These are phyloP conservation scores for Suillus tomentosus DNA, from an alignment of 768 basidiomycete species.

Conservation along the genomic window DNA sequence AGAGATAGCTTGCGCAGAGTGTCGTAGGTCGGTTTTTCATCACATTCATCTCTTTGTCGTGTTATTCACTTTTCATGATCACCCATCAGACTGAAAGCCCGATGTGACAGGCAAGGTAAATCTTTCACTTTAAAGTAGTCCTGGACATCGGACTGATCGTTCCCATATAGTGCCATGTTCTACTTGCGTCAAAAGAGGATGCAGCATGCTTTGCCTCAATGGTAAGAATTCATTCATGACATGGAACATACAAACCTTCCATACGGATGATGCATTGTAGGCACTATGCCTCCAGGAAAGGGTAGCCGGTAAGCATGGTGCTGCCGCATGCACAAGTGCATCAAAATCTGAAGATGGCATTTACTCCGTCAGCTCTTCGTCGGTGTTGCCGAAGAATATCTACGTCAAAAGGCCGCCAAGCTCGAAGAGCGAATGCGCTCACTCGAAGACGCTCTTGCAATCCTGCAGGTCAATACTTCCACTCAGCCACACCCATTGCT, in stretches of 20 bases:
- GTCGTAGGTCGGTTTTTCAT: conserved; percentile 25
- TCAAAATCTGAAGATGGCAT: neutral
- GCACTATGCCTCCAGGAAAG: conserved; percentile 55
- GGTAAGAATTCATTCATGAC: conserved; percentile 34
- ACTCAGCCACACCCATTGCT: conserved; percentile 47
- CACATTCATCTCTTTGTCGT: neutral
- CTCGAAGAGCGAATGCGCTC: conserved; percentile 54
- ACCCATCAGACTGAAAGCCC: conserved; percentile 27
- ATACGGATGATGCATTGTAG: conserved; percentile 27
- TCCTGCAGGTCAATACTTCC: conserved; percentile 43
- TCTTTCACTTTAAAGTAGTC: conserved; percentile 8
- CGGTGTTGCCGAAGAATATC: conserved; percentile 52
- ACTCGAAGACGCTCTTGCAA: conserved; percentile 56
- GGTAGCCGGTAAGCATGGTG: conserved; percentile 46
- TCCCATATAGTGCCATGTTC: conserved; percentile 32
- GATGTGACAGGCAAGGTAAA: conserved; percentile 29
- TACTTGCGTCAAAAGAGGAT: conserved; percentile 55
- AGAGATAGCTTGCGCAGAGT: conserved; percentile 35
- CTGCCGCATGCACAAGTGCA: neutral
- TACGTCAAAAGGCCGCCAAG: conserved; percentile 45
- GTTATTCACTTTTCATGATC: conserved; percentile 4
- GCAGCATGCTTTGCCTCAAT: conserved; percentile 49
- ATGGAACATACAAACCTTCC: neutral
- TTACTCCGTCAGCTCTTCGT: conserved; percentile 45
- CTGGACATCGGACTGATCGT: conserved; percentile 22